Evolutionary conservation across 2,329 filamentous ascomycete species (phyloP).

Genomic region (Colletotrichum camelliae): DNA sequence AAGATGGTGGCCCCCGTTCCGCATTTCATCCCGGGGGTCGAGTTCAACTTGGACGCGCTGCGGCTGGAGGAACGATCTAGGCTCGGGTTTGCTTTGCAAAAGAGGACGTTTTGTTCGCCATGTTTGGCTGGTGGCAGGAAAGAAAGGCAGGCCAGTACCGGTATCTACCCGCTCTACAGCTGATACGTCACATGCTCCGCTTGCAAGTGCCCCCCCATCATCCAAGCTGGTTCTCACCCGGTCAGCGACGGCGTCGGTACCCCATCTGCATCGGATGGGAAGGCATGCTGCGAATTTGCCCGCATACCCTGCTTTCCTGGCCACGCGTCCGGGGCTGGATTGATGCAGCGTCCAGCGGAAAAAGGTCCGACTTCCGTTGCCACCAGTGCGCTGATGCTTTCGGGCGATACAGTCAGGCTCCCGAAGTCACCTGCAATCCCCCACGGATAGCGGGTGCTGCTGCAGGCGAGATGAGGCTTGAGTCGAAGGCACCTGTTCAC

Average conservation of each 20-base stretch:
- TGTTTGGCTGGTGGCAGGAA: not conserved
- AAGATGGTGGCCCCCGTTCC: not conserved
- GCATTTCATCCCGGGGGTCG: not conserved
- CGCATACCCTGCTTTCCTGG: too few relatives aligned
- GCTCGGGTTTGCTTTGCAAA: not conserved
- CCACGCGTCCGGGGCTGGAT: not conserved
- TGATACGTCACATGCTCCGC: not conserved
- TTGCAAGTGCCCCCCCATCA: not conserved
- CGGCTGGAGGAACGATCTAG: not conserved
- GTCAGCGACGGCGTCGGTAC: fast-evolving
- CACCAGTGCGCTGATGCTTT: not conserved
- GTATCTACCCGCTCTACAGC: not conserved
- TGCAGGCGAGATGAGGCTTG: not conserved
- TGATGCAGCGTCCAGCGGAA: fast-evolving
- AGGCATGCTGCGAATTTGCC: not conserved
- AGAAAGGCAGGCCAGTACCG: not conserved
- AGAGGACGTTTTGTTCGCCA: not conserved
- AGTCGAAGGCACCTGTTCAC: not conserved
- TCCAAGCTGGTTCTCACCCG: not conserved
- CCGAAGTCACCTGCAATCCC: not conserved
- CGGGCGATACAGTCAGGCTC: not conserved
- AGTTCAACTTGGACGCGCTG: not conserved
- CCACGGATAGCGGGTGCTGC: fast-evolving
- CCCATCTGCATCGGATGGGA: not conserved
- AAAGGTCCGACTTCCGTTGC: not conserved